Conservation (phyloP, 352 stramenopile species). For the Globisporangium perplexum region DNA sequence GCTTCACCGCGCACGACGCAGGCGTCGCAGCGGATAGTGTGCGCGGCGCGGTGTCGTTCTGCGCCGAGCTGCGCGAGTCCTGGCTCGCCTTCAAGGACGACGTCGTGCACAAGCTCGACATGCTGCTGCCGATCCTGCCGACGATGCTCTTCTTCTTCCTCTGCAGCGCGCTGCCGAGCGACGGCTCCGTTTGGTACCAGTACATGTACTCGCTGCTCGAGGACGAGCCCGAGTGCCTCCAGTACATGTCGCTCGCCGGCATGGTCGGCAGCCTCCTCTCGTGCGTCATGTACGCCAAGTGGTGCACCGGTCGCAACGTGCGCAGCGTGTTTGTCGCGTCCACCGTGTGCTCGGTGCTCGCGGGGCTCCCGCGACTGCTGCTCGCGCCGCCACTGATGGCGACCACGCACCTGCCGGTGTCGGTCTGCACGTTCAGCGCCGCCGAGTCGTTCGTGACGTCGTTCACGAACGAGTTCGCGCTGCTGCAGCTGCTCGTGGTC, state of each 20-base stretch:
- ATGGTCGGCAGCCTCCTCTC: constrained; percentile 69
- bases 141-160: constrained; percentile 83
- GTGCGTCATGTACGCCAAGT: constrained; percentile 69
- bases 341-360: constrained; percentile 55
- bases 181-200: constrained; percentile 77
- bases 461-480: constrained; percentile 75
- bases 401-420: constrained; percentile 35
- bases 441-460: constrained; percentile 70
- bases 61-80: constrained; percentile 15
- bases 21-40: background rate
- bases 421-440: constrained; percentile 59
- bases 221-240: constrained; percentile 55
- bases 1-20: background rate
- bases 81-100: constrained; percentile 49
- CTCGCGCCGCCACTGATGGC: constrained; percentile 43
- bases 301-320: constrained; percentile 56
- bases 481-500: constrained; percentile 76
- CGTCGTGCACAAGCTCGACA: constrained; percentile 30
- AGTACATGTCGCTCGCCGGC: constrained; percentile 62
- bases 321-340: constrained; percentile 72
- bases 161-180: constrained; percentile 57
- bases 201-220: constrained; percentile 65
- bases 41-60: constrained; percentile 9
- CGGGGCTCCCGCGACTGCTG: constrained; percentile 56
- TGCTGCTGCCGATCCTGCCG: constrained; percentile 51